Conservation (phyloP, 352 stramenopile genomes). For the Aphanomyces cochlioides region DNA sequence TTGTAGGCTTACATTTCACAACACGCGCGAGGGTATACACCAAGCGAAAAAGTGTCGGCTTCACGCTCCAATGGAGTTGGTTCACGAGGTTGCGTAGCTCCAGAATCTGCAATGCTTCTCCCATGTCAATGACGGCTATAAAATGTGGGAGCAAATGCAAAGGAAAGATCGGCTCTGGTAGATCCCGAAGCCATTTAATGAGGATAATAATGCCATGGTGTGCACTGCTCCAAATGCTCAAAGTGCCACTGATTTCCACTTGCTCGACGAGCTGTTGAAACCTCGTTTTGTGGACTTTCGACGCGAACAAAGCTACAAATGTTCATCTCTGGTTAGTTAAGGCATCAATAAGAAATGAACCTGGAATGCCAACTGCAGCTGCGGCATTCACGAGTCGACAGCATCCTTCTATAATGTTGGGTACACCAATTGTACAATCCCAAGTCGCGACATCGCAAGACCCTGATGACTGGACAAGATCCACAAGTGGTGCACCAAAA, state of each 20-base stretch:
- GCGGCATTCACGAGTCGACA: constrained; percentile 24
- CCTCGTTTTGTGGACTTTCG: constrained; percentile 14
- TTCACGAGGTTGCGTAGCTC: constrained; percentile 10
- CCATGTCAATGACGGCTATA: constrained; percentile 1
- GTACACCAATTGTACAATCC: constrained; percentile 13
- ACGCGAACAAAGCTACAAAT: constrained; percentile 7
- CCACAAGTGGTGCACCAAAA: constrained; percentile 12
- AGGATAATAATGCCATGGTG: constrained; percentile 29
- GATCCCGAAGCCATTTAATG: constrained; percentile 27
- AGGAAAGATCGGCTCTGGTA: constrained; percentile 23
- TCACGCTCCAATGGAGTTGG: constrained; percentile 29
- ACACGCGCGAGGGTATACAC: constrained; percentile 6
- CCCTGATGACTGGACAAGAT: background rate
- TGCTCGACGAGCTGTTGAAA: constrained; percentile 19
- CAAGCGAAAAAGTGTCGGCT: constrained; percentile 7
- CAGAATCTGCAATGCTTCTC: background rate
- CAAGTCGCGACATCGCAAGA: constrained; percentile 10
- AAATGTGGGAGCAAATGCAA: constrained; percentile 2
- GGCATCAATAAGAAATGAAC: background rate
- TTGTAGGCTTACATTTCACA: no score
- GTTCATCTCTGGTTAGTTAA: background rate
- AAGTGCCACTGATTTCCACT: constrained; percentile 7
- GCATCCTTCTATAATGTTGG: constrained; percentile 28
- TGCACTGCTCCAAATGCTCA: constrained; percentile 27
- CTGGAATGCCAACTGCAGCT: constrained; percentile 1